These are phyloP conservation scores for Polyporus tsugae DNA, from an alignment of 1,284 basidiomycete genomes.

Conservation along the genomic window DNA sequence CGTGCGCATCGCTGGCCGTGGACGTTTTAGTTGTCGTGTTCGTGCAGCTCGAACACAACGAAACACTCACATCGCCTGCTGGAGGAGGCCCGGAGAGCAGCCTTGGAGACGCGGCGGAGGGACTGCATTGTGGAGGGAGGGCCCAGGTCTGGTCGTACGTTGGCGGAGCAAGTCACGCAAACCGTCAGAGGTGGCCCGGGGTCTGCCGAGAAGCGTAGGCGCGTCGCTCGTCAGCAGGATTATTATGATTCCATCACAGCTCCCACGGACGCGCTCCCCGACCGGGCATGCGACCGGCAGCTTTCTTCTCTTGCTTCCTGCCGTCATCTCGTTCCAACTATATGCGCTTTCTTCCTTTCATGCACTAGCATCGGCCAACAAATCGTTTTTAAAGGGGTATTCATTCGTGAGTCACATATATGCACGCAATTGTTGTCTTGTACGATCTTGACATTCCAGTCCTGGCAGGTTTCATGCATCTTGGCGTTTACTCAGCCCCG, in stretches of 20 bases:
- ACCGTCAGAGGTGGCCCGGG: conserved; percentile 11
- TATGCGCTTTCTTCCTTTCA: neutral
- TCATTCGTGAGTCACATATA: conserved; percentile 7
- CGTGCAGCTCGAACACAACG: neutral
- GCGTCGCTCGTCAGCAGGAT: conserved; percentile 2
- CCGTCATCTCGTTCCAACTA: conserved; percentile 12
- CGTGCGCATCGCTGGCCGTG: conserved; percentile 62
- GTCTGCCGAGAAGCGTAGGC: conserved; percentile 14
- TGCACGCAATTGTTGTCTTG: conserved; percentile 4
- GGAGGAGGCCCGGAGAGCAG: conserved; percentile 28
- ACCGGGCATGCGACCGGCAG: neutral
- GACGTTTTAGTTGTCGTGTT: neutral
- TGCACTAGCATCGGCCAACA: conserved; percentile 1
- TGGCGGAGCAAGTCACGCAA: conserved; percentile 10
- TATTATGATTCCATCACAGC: neutral
- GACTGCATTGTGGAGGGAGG: conserved; percentile 30
- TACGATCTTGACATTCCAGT: neutral
- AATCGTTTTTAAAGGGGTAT: neutral
- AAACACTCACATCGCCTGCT: conserved; percentile 33
- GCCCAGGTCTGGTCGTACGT: conserved; percentile 25
- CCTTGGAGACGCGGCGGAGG: conserved; percentile 34
- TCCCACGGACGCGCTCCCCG: neutral
- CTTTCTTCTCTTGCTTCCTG: conserved; percentile 10
- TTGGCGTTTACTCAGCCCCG: neutral
- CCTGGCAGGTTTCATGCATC: conserved; percentile 13